phyloP scores from a whole-genome alignment of 78 protist genomes.

The Cyanophora paradoxa region DNA sequence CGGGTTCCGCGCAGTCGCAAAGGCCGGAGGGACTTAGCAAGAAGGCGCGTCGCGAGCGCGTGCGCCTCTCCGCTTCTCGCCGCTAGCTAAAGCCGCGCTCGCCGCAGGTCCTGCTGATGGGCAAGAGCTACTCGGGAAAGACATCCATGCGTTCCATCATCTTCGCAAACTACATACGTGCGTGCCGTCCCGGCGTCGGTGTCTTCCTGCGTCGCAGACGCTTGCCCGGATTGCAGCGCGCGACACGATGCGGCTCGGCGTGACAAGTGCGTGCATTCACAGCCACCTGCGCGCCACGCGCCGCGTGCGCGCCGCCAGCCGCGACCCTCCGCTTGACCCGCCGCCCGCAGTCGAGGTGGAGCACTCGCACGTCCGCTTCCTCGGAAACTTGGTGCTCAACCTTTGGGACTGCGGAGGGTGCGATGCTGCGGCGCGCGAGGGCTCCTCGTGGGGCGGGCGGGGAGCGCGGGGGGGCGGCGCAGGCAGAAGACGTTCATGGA shows the following conservation, averaged over 20 bases:
- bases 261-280: not conserved
- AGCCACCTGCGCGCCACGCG: not conserved
- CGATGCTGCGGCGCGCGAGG: no score
- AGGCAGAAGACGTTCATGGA: conserved; percentile 92
- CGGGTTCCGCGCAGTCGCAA: no score
- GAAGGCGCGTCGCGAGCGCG: no score
- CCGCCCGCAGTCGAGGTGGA: conserved; percentile 80
- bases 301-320: not conserved
- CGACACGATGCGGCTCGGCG: conserved; percentile 85
- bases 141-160: conserved; percentile 95
- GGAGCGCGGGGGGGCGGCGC: no score
- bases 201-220: not conserved
- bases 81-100: not conserved
- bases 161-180: conserved; percentile 87
- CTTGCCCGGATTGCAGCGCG: conserved; percentile 44
- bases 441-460: no score
- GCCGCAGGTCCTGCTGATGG: conserved; percentile 93
- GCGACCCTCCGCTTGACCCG: not conserved
- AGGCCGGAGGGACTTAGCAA: no score
- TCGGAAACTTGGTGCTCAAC: conserved; percentile 92
- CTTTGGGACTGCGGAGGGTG: conserved; percentile 98
- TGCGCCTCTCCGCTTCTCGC: no score
- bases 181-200: not conserved
- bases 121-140: conserved; percentile 86
- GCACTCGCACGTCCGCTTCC: conserved; percentile 89